Base-by-base conservation (phyloP, 805 yeast species). In the Candida nitratophila region DNA sequence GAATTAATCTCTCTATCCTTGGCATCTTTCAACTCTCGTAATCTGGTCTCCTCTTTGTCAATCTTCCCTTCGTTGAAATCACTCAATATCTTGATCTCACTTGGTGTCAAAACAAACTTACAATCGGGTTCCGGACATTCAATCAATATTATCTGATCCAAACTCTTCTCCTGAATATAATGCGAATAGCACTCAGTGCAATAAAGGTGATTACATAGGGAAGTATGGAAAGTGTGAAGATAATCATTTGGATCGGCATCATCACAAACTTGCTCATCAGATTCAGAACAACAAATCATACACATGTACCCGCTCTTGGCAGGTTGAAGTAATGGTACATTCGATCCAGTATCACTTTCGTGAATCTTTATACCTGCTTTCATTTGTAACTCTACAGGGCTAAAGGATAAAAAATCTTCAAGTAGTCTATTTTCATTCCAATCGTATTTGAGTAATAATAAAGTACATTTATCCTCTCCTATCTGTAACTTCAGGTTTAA, bases 231-330 rank as follows among this genome's bases (percentile, higher is more conserved):
- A 4, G 22, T 16, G 14, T 26, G 40, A 12, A 37, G 11, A 11
- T 9, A 16, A 24, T 37, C 40, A 15, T 8, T 7, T 26, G 29
- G 7, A 26, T 26, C 29, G 10, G 7, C 11, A 8, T 9, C 19
- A 4, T n/a, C 20, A 7, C 5, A 8, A 16, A 8, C 19, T 33
- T 55, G 21, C 16, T 48, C 47, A 0, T 56, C 55, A 24, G 66
- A 68, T 0, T 73, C 74, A 20, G 82, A 83, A 59, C 87, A 86
- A 61, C 96, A 90, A n/a, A 90, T 80, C 15, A 61, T 53, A 58
- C 96, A 88, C 24, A 59, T 48, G 49, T 70, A 76, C 12, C 55
- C 41, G 4, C 7, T 21, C 12, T 21, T 62, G 3, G 41, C 51
- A 3, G 57, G 56, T 0, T 63, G 53, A 36, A 49, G 36, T 44